These are phyloP conservation scores for Umbelopsis sp. DNA, from an alignment of 371 early-diverging fungal genomes.

Conservation along the genomic window DNA sequence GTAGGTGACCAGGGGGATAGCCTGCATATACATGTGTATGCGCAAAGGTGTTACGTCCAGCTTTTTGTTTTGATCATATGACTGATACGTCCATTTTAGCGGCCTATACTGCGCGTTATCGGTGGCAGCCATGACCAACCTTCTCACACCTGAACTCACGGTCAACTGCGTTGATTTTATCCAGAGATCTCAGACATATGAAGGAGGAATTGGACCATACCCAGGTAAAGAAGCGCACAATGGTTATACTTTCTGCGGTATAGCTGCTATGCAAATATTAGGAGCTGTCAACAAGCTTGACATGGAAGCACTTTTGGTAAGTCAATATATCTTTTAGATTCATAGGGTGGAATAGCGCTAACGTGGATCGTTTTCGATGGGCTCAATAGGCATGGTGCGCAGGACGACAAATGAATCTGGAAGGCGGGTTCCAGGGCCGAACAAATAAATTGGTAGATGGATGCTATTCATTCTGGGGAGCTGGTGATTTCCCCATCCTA, in stretches of 20 bases:
- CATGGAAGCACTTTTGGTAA: constrained; percentile 62
- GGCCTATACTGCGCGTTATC: constrained; percentile 92
- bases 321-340: neutral
- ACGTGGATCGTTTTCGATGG: neutral
- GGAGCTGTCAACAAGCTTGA: constrained; percentile 65
- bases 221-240: constrained; percentile 97
- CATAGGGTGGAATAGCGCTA: neutral
- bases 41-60: neutral
- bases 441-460: constrained; percentile 98
- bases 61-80: neutral
- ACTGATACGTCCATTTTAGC: constrained; percentile 31
- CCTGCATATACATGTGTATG: neutral
- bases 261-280: constrained; percentile 88
- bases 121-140: constrained; percentile 75
- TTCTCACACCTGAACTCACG: constrained; percentile 81
- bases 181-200: constrained; percentile 80
- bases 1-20: too few relatives aligned
- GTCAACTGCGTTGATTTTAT: constrained; percentile 77
- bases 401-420: constrained; percentile 83
- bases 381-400: constrained; percentile 69
- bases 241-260: constrained; percentile 95
- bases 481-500: constrained; percentile 82
- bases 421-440: constrained; percentile 97
- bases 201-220: constrained; percentile 91
- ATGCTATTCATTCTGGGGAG: constrained; percentile 98